Base-by-base conservation (phyloP, 2,329 filamentous ascomycete genomes). In the Shiraia bambusicola region DNA sequence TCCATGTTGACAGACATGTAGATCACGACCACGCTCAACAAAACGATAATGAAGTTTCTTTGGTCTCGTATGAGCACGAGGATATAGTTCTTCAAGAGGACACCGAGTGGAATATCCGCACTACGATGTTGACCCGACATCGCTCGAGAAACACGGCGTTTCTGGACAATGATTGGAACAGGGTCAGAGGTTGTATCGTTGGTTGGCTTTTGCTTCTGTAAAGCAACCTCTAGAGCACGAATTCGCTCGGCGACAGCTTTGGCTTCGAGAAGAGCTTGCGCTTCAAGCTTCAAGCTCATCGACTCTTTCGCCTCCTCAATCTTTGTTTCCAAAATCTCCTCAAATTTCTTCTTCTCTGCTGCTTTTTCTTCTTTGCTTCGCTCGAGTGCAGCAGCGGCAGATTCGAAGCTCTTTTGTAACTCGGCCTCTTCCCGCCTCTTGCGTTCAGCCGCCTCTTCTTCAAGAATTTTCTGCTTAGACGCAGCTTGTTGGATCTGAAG, bases 81-180 rank as follows among this genome's bases (percentile, higher is more conserved):
- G 13, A 81, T 42, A 51, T 80, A 82, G 54, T 80, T 81, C 44
- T 71, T 67, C 31, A 81, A 46, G 11, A 82, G 65, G 0, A 74
- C 73, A 12, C 70, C 66, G 1, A 83, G 64, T 2, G 78, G 77
- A 14, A 81, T 70, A 12, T 82, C 70, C 2, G 56, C 50, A 2
- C 49, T 42, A 27, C 36, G 47, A 15, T 44, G 45, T 25, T 37
- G 45, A 12, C 40, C 8, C 32, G 37, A 14, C 27, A 40, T 49
- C 9, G 40, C 44, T 16, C 43, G 40, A 14, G 51, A 45, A 17
- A 13, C 26, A 9, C 42, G 36, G 1, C 33, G 44, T 30, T 44
- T 30, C 30, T 45, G 47, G 31, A 43, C 48, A 39, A 24, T 39
- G 11, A 19, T n/a, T 13, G 14, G 34, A 19, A 29, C 48, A 28